phyloP scores from a whole-genome alignment of 106 monocot genomes.

The Narthecium ossifragum region DNA sequence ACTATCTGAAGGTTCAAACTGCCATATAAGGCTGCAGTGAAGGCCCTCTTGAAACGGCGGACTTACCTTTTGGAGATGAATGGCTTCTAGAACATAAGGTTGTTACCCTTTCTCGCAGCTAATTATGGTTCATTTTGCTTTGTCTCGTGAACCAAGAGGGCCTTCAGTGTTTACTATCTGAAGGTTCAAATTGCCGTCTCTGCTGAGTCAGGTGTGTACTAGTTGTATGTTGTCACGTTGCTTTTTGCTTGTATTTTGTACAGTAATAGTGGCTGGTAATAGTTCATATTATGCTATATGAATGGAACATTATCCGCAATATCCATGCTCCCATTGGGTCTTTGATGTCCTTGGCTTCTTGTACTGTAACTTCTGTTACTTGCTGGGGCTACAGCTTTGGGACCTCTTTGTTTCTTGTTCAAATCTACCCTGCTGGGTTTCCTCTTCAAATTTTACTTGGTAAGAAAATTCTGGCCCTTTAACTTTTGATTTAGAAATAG shows the following conservation, averaged over 20 bases:
- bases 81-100: slow-evolving; percentile 47
- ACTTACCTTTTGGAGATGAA: slow-evolving; percentile 89
- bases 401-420: no score
- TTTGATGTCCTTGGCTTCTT: no score
- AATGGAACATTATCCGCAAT: not conserved
- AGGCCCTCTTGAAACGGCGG: slow-evolving; percentile 47
- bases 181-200: slow-evolving; percentile 58
- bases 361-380: no score
- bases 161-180: not conserved
- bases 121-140: slow-evolving; percentile 7
- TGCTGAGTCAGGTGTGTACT: slow-evolving; percentile 1
- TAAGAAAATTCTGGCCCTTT: no score
- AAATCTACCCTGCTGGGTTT: no score
- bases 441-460: no score
- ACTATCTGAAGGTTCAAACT: slow-evolving; percentile 47
- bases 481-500: no score
- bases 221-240: not conserved
- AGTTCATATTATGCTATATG: no score
- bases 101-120: not conserved
- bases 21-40: slow-evolving; percentile 51
- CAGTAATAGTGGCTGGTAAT: slow-evolving; percentile 15
- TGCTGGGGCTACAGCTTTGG: no score
- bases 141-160: not conserved
- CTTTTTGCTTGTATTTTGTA: slow-evolving; percentile 9
- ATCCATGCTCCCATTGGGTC: no score